These are phyloP conservation scores for Chrysophaeum taylorii DNA, from an alignment of 352 stramenopile genomes.

Conservation along the genomic window DNA sequence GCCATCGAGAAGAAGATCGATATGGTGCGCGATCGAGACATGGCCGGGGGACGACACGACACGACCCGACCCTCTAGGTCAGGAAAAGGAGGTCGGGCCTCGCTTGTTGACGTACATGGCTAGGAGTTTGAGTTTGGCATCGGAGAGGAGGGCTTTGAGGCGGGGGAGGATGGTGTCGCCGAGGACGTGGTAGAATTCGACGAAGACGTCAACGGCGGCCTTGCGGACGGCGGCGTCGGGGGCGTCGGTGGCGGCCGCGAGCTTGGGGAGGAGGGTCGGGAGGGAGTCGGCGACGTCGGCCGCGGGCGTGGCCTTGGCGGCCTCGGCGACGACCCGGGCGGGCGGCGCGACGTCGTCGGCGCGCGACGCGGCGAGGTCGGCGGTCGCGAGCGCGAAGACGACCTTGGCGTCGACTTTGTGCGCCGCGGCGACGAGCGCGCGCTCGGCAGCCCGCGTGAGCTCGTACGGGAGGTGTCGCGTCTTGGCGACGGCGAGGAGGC, in stretches of 20 bases:
- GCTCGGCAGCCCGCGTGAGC: neutral
- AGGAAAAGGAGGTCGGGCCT: neutral
- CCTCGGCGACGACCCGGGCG: neutral
- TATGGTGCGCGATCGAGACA: too few relatives aligned
- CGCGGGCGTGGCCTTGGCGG: neutral
- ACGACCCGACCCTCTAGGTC: too few relatives aligned
- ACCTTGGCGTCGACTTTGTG: neutral
- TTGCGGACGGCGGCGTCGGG: conserved; percentile 2
- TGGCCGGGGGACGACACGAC: too few relatives aligned
- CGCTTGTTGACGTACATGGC: conserved; percentile 4
- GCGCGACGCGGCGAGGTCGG: neutral
- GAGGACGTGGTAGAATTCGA: conserved; percentile 4
- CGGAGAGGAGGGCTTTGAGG: neutral
- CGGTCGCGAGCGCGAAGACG: neutral
- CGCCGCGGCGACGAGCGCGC: neutral
- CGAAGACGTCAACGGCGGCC: conserved; percentile 11
- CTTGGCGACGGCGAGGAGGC: neutral
- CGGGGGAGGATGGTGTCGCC: conserved; percentile 3
- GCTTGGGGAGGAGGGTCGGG: neutral
- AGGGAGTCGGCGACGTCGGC: neutral
- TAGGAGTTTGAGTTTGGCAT: neutral
- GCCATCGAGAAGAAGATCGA: too few relatives aligned
- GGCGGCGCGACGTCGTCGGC: neutral
- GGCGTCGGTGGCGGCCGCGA: neutral
- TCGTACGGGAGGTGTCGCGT: neutral